Base-by-base conservation (phyloP, 805 yeast species). In the Blastobotrys terrestris region DNA sequence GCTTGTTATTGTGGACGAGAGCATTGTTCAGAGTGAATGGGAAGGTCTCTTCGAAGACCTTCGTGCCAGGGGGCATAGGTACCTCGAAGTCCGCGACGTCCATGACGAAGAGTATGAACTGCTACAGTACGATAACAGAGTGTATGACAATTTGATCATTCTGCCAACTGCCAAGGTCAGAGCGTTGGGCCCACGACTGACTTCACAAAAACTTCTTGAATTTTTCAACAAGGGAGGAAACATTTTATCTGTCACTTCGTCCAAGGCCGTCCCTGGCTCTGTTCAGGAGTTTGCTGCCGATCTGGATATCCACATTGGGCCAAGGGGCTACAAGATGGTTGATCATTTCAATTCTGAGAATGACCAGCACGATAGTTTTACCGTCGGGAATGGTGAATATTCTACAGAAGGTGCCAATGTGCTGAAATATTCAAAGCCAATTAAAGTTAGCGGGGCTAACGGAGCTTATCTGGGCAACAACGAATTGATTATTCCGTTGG, bases 271-370 rank as follows among this genome's bases (percentile, higher is more conserved):
- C 14, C 80, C 84, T 41, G 87, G 85, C 21, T 78, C 84, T 16
- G 69, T 85, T 35, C 80, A 88, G 55, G 71, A 77, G 2, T 84
- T 85, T 61, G 77, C 88, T 58, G 80, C 82, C 62, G 89, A 91
- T 65, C 70, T 91, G 58, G 99, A 97, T 31, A 83, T 94, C 49
- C 79, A 75, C 62, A 87, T 97, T 53, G 78, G 94, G 48, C 95
- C 96, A 54, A 85, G 81, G 64, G 84, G 81, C 49, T 82, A 79
- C 66, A 67, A 72, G 51, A 71, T 85, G 44, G 67, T 76, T 5
- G 96, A 90, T 67, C 84, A 85, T 67, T 88, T 88, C 70, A 64
- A 67, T 53, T 60, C 62, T 22, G 67, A 60, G 16, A 62, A 61
- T 4, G 66, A 45, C 16, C 60, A 60, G 20, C 65, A 62, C 50